Base-by-base conservation (phyloP, 352 stramenopile species). In the Aphanomyces astaci region DNA sequence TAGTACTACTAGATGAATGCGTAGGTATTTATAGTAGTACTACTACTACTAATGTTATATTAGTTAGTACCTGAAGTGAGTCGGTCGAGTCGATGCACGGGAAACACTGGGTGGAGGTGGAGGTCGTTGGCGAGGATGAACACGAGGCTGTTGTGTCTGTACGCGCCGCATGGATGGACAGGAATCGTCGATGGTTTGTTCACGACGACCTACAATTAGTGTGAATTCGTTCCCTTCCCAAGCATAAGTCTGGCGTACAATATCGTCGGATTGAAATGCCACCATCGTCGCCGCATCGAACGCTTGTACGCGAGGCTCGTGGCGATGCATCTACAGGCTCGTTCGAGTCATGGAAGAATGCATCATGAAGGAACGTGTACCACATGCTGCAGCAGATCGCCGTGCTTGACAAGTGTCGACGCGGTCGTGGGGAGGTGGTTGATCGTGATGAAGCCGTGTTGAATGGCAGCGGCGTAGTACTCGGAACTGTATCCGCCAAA, bases 41-140 rank as follows among this genome's bases (percentile, higher is more conserved):
- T n/a, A n/a, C n/a, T n/a, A n/a, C n/a, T n/a, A n/a, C n/a, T n/a
- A n/a, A n/a, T n/a, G n/a, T n/a, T n/a, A n/a, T n/a, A n/a, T n/a
- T n/a, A n/a, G n/a, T n/a, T 62, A 4, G 65, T 9, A 32, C 88
- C 88, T 10, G 79, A 89, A 28, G 88, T 96, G 24, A 96, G 72
- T 55, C 82, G 74, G 77, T 96, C 88, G 17, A 96, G 67, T 53
- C 88, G 82, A 75, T 96, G 84, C 40, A 92, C 79, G 31, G 80
- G 63, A 32, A 59, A 64, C 13, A 81, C 54, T 9, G 66, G 60
- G 52, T 78, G 54, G 27, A 66, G 43, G 25, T 63, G 25, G 19
- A 79, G 49, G 25, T 69, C 62, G 13, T 39, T 60, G 7, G 62
- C 62, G 17, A 69, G 43, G 31, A 69, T 72, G 46, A 39, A 73